phyloP scores from a whole-genome alignment of 495 filamentous ascomycete species.

The Choiromyces venosus region DNA sequence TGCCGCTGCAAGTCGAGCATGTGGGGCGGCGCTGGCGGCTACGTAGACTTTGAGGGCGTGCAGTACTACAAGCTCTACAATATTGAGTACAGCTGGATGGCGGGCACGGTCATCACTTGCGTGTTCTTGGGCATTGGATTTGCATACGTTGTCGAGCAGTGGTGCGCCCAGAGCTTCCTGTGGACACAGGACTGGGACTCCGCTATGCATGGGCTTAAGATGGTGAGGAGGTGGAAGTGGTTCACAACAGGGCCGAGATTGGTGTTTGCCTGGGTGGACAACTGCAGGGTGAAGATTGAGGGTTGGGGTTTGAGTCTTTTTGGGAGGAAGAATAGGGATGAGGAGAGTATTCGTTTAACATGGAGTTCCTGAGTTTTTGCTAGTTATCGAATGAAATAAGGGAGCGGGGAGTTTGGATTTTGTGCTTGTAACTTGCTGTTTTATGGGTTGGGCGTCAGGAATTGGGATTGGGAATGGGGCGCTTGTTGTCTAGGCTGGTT shows the following conservation, averaged over 20 bases:
- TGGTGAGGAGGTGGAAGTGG: constrained; percentile 23
- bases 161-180: constrained; percentile 29
- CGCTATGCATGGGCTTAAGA: constrained; percentile 13
- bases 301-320: not conserved
- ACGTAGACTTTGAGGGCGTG: constrained; percentile 20
- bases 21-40: constrained; percentile 20
- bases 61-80: constrained; percentile 3
- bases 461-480: not conserved
- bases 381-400: not conserved
- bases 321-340: not conserved
- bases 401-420: not conserved
- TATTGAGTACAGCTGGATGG: constrained; percentile 2
- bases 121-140: constrained; percentile 13
- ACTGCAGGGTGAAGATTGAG: not conserved
- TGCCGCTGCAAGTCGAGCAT: constrained; percentile 19
- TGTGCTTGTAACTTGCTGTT: not conserved
- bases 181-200: constrained; percentile 22
- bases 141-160: constrained; percentile 20
- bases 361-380: not conserved
- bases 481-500: not conserved
- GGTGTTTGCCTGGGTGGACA: not conserved
- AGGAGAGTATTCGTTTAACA: not conserved
- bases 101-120: constrained; percentile 13
- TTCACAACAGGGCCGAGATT: constrained; percentile 4
- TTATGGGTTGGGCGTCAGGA: not conserved